Conservation (phyloP, 2,329 filamentous ascomycete species). For the Colletotrichum euphorbiae region DNA sequence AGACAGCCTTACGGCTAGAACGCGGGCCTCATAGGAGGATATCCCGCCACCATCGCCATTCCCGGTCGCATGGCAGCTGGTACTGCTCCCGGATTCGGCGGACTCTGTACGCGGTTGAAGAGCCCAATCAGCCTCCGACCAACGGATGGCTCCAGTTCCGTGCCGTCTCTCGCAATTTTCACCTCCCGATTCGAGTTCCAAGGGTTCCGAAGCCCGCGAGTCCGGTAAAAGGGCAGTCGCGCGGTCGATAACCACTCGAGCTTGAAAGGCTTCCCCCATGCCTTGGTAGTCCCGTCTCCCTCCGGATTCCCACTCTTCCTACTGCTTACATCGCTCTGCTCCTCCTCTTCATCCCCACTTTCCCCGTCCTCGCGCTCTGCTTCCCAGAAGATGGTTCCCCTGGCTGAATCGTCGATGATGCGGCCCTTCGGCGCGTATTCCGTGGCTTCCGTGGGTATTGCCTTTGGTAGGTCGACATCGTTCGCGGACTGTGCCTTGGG, state of each 20-base stretch:
- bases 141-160: constrained; percentile 86
- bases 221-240: constrained; percentile 88
- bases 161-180: constrained; percentile 95
- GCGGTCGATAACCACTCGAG: constrained; percentile 90
- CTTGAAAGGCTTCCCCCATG: constrained; percentile 91
- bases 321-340: constrained; percentile 46
- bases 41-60: constrained; percentile 52
- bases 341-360: constrained; percentile 59
- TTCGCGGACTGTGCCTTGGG: constrained; percentile 70
- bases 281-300: constrained; percentile 66
- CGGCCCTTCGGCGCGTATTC: constrained; percentile 82
- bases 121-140: constrained; percentile 82
- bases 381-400: constrained; percentile 99
- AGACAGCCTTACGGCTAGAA: constrained; percentile 47
- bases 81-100: constrained; percentile 44
- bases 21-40: constrained; percentile 50
- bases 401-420: constrained; percentile 91
- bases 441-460: constrained; percentile 83
- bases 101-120: constrained; percentile 72
- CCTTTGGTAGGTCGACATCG: constrained; percentile 77
- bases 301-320: constrained; percentile 52
- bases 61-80: constrained; percentile 48
- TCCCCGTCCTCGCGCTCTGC: constrained; percentile 71
- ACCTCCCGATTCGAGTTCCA: constrained; percentile 97
- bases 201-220: constrained; percentile 86